phyloP scores from a whole-genome alignment of 1,284 basidiomycete genomes.

The Volvariella surrecta region DNA sequence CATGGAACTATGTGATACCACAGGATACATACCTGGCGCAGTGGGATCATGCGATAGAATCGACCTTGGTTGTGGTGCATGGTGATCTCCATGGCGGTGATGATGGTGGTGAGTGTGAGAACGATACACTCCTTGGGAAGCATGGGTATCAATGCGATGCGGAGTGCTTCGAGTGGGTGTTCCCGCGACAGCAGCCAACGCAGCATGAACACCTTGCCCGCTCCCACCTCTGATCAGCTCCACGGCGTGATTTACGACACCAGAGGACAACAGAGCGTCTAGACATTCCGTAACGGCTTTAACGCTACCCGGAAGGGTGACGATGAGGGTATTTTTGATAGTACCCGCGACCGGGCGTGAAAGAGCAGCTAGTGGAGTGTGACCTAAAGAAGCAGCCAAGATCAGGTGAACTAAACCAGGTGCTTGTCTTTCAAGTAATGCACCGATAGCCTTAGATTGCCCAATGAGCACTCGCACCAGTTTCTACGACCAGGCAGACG shows the following conservation, averaged over 20 bases:
- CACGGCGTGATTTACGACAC: slow-evolving; percentile 62
- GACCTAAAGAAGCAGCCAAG: slow-evolving; percentile 55
- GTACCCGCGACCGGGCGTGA: slow-evolving; percentile 79
- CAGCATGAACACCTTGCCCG: slow-evolving; percentile 52
- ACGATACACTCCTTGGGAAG: slow-evolving; percentile 17
- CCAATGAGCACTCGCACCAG: too few relatives aligned
- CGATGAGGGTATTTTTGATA: slow-evolving; percentile 54
- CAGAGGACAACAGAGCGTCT: slow-evolving; percentile 47
- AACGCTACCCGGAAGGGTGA: slow-evolving; percentile 78
- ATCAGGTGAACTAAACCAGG: slow-evolving; percentile 76
- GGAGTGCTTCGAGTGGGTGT: neutral
- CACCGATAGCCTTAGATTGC: slow-evolving; percentile 64
- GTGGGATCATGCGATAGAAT: slow-evolving; percentile 62
- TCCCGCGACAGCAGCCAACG: slow-evolving; percentile 23
- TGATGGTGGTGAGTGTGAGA: slow-evolving; percentile 23
- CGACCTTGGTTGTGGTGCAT: slow-evolving; percentile 40
- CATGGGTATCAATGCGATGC: slow-evolving; percentile 28
- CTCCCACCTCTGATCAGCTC: slow-evolving; percentile 67
- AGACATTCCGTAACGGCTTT: slow-evolving; percentile 81
- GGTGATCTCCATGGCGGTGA: slow-evolving; percentile 33
- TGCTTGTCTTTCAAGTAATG: slow-evolving; percentile 67
- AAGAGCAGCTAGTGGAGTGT: slow-evolving; percentile 76
- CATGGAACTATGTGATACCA: neutral
- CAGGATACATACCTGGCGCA: slow-evolving; percentile 41
- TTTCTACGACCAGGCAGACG: neutral